Evolutionary conservation across 2,329 filamentous ascomycete genomes (phyloP).

Genomic region (Aspergillus quadricinctus): DNA sequence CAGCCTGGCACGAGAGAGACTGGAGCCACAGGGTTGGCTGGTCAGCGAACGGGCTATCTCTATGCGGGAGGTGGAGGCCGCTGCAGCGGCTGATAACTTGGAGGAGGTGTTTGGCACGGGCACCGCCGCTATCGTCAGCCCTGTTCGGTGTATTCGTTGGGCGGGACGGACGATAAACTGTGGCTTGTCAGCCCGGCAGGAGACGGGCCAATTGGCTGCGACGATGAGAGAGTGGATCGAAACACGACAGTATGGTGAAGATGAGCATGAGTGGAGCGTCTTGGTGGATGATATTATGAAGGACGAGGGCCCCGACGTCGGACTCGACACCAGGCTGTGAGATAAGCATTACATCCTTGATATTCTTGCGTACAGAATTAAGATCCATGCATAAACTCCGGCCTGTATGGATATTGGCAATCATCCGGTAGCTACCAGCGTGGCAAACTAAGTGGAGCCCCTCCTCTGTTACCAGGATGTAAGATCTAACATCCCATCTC

Average conservation of each 20-base stretch:
- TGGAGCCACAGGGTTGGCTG: neutral
- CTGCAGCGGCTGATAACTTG: slow-evolving; percentile 15
- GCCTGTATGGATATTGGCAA: no score
- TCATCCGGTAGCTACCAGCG: no score
- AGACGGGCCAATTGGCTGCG: neutral
- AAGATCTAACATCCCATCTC: no score
- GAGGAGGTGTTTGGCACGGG: slow-evolving; percentile 43
- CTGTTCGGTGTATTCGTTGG: neutral
- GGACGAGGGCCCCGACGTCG: neutral
- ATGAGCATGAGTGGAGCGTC: neutral
- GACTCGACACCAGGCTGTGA: no score
- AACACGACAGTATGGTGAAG: neutral
- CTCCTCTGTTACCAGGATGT: no score
- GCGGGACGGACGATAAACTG: neutral
- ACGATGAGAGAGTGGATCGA: neutral
- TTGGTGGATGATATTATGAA: neutral
- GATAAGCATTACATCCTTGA: no score
- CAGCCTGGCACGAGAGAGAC: slow-evolving; percentile 2
- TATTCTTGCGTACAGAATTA: no score
- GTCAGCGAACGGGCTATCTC: neutral
- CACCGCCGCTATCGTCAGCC: neutral
- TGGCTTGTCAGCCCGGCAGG: neutral
- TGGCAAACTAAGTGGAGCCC: no score
- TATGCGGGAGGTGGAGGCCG: neutral
- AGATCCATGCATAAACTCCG: no score